Conservation (phyloP, 441 rosid genomes). For the Gossypium davidsonii region DNA sequence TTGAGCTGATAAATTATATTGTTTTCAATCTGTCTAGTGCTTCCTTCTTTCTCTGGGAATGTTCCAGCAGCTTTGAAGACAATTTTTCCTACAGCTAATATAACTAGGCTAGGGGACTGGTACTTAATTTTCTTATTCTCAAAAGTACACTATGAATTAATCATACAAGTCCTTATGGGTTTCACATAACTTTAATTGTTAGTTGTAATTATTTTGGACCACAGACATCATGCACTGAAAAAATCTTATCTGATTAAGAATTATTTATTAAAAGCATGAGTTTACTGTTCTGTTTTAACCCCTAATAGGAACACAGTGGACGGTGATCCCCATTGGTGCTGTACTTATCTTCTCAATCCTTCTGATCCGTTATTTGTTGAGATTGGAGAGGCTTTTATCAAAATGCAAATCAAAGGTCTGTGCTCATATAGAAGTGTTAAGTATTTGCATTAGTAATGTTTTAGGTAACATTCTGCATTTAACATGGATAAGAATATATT, state of each 20-base stretch:
- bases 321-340: conserved; percentile 84
- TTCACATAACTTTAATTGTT: conserved; percentile 2
- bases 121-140: conserved; percentile 28
- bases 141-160: not conserved
- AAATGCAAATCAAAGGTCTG: conserved; percentile 69
- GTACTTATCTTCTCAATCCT: conserved; percentile 91
- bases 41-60: conserved; percentile 95
- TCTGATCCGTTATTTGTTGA: conserved; percentile 83
- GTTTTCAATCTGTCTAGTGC: conserved; percentile 45
- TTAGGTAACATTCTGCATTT: not conserved
- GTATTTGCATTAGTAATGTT: not conserved
- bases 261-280: not conserved
- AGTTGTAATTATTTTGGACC: conserved; percentile 9
- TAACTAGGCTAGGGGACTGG: conserved; percentile 90
- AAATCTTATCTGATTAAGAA: not conserved
- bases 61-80: conserved; percentile 85
- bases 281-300: conserved; percentile 14
- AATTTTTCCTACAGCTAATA: conserved; percentile 73
- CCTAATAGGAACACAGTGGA: conserved; percentile 82
- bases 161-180: not conserved
- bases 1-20: not conserved
- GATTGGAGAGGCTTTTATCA: conserved; percentile 85
- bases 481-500: not conserved
- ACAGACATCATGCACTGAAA: not conserved
- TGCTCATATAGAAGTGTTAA: conserved; percentile 1